These are phyloP conservation scores for Trametes elegans DNA, from an alignment of 768 basidiomycete genomes.

Conservation along the genomic window DNA sequence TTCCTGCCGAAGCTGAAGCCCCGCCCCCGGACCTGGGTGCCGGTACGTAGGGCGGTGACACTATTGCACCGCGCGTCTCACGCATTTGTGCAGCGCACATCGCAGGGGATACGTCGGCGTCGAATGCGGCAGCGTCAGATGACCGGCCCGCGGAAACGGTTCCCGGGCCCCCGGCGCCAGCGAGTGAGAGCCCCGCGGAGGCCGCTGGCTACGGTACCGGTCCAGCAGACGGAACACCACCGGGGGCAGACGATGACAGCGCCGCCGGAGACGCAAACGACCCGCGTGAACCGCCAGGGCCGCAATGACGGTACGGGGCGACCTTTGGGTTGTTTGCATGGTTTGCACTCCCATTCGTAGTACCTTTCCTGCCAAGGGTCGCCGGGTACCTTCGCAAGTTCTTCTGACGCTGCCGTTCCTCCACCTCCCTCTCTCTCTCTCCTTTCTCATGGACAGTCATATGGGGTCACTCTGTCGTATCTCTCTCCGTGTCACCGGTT, in stretches of 20 bases:
- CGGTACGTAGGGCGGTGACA: conserved; percentile 8
- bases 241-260: not conserved
- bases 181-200: not conserved
- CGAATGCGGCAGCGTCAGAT: conserved; percentile 4
- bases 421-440: not conserved
- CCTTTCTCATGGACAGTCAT: conserved; percentile 21
- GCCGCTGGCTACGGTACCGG: not conserved
- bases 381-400: conserved; percentile 46
- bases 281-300: conserved; percentile 5
- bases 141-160: not conserved
- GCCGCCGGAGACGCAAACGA: not conserved
- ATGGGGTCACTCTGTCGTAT: conserved; percentile 12
- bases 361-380: conserved; percentile 46
- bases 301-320: conserved; percentile 50
- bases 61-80: not conserved
- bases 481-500: too few relatives aligned
- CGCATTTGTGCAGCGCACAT: not conserved
- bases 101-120: not conserved
- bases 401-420: conserved; percentile 28
- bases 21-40: not conserved
- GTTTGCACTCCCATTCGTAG: conserved; percentile 39
- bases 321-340: conserved; percentile 43
- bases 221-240: not conserved
- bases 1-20: not conserved
- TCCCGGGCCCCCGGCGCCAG: not conserved